Conservation (phyloP, 2,329 filamentous ascomycete species). For the Aureobasidium sp. region DNA sequence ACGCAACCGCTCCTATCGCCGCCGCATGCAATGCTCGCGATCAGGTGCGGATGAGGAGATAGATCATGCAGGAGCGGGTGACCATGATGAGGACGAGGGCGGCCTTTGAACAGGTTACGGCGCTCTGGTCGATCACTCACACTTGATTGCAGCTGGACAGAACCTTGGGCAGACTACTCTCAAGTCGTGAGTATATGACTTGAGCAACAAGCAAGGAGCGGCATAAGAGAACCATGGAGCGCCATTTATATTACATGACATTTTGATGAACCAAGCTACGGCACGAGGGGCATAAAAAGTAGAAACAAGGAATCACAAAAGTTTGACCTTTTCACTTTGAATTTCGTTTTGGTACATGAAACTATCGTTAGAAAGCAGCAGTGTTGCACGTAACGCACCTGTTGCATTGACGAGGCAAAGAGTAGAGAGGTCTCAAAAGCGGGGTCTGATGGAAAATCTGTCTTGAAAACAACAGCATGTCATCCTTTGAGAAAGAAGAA, state of each 20-base stretch:
- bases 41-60: conserved; percentile 48
- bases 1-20: conserved; percentile 10
- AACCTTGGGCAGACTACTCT: not conserved
- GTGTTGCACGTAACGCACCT: conserved; percentile 6
- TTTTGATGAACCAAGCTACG: conserved; percentile 7
- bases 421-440: not conserved
- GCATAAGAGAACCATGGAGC: conserved; percentile 8
- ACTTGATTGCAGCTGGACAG: not conserved
- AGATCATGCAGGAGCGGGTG: conserved; percentile 56
- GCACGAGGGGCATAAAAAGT: not conserved
- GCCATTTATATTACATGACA: conserved; percentile 4
- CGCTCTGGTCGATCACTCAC: not conserved
- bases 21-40: conserved; percentile 20
- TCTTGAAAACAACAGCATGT: conserved; percentile 9
- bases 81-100: conserved; percentile 46
- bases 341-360: not conserved
- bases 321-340: conserved; percentile 9
- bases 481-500: conserved; percentile 13
- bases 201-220: not conserved
- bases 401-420: not conserved
- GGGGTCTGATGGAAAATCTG: not conserved
- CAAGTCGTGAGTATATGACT: not conserved
- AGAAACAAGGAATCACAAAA: conserved; percentile 9
- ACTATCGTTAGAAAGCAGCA: conserved; percentile 3
- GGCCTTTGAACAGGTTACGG: not conserved